Conservation (phyloP, 257 asterid genomes). For the Plantago major region DNA sequence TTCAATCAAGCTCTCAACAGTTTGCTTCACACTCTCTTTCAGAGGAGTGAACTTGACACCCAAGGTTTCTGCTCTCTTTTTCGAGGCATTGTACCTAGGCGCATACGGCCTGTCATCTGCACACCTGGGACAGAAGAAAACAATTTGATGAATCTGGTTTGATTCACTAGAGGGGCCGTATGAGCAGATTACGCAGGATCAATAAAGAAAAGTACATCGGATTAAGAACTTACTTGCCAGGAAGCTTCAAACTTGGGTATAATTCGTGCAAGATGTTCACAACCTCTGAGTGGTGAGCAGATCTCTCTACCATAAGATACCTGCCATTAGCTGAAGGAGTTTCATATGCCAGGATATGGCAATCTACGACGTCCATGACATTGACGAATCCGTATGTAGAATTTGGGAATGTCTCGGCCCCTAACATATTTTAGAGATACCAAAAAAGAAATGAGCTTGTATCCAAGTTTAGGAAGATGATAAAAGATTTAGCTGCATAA, state of each 20-base stretch:
- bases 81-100: conserved; percentile 39
- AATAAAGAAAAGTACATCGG: not conserved
- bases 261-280: conserved; percentile 34
- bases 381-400: conserved; percentile 37
- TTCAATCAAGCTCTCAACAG: conserved; percentile 55
- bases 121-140: conserved; percentile 27
- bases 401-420: conserved; percentile 46
- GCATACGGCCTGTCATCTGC: conserved; percentile 40
- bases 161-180: not conserved
- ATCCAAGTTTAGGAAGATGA: not conserved
- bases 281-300: conserved; percentile 46
- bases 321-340: conserved; percentile 58
- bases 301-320: conserved; percentile 42
- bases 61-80: conserved; percentile 39
- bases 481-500: not conserved
- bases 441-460: not conserved
- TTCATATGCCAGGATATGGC: conserved; percentile 54
- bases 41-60: conserved; percentile 50
- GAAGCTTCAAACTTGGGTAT: conserved; percentile 39
- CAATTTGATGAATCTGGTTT: not conserved
- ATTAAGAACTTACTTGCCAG: conserved; percentile 39
- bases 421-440: conserved; percentile 18
- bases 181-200: not conserved
- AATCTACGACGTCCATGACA: conserved; percentile 54
- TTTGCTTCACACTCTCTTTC: conserved; percentile 45